Evolutionary conservation across 306 rosid genomes (phyloP).

Genomic region (Sicyos baderoa): DNA sequence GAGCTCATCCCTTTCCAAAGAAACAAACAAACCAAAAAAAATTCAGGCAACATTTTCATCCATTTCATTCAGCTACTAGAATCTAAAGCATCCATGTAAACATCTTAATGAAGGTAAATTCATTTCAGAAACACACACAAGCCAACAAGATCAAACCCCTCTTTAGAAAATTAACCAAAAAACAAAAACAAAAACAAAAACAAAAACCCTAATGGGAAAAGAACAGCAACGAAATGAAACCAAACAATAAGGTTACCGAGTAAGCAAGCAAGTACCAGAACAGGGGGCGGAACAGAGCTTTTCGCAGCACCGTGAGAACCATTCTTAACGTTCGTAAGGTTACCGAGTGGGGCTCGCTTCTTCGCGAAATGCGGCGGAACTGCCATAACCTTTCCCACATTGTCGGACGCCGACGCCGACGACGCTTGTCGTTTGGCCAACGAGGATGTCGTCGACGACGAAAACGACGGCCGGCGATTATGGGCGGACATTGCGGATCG

Average conservation of each 20-base stretch:
- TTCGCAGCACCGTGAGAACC: slow-evolving; percentile 30
- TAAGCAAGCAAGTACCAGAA: slow-evolving; percentile 36
- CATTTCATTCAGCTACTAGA: background rate
- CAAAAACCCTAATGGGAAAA: no score
- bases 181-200: no score
- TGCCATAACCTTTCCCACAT: slow-evolving; percentile 26
- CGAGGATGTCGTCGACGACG: slow-evolving; percentile 71
- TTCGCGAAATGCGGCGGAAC: slow-evolving; percentile 40
- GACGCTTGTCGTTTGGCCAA: slow-evolving; percentile 67
- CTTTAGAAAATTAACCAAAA: background rate
- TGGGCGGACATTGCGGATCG: slow-evolving; percentile 41
- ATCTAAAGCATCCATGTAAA: background rate
- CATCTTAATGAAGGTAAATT: background rate
- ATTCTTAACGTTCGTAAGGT: slow-evolving; percentile 57
- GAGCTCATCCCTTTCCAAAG: no score
- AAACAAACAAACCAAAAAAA: no score
- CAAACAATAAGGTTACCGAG: background rate
- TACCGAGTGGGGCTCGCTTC: slow-evolving; percentile 80
- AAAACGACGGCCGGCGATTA: slow-evolving; percentile 71
- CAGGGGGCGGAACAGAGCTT: slow-evolving; percentile 29
- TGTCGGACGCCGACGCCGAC: slow-evolving; percentile 29
- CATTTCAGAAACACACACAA: background rate
- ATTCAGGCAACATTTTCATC: background rate
- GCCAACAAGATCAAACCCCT: no score
- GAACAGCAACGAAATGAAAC: background rate